Evolutionary conservation across 139 green algal genomes (phyloP), one percentile per base, ranked within the genome.

Genomic region (Astrephomene gubernaculifera): DNA sequence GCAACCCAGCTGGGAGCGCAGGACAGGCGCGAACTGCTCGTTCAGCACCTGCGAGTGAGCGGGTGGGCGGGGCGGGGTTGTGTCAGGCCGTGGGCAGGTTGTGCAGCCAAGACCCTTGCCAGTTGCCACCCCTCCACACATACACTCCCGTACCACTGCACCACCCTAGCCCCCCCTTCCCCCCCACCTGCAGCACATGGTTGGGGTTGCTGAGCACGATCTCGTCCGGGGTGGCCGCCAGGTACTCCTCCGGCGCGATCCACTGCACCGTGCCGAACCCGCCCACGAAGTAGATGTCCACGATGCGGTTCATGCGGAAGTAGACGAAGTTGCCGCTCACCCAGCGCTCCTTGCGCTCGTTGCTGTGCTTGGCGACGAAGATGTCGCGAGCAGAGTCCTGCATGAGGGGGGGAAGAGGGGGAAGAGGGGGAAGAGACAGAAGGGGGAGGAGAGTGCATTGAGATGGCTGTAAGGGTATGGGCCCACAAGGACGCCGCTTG

Each of bases 251-350:
- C 8, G 95, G 88, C 39, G 98, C 93, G 60, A 99, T 95, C 97
- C 97, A 99, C 84, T 95, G 91, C 63, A 95, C 89, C 41, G 92
- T 95, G 22, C 90, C 91, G 81, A 95, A 95, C 24, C 92, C 91
- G 39, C 71, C 82, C 71, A 99, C 96, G 88, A 99, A 99, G 89
- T 98, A 99, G 83, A 99, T 98, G 93, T 99, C 97, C 35, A 92
- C 91, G 57, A 99, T 97, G 81, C 92, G 90, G 90, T 98, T 92
- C 97, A 99, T 99, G 33, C 95, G 76, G 90, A 97, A 99, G 93
- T 95, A 98, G 35, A 94, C 81, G 45, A 92, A 93, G 87, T 96
- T 98, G 86, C 93, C 95, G 24, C 36, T 88, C 33, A 97, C 89
- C 92, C 93, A 96, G 22, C 91, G 85, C 76, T 94, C 90, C 65